Evolutionary conservation across 805 yeast genomes (phyloP), one percentile per base, ranked within the genome.

Genomic region (Citeromyces nyonsensis): DNA sequence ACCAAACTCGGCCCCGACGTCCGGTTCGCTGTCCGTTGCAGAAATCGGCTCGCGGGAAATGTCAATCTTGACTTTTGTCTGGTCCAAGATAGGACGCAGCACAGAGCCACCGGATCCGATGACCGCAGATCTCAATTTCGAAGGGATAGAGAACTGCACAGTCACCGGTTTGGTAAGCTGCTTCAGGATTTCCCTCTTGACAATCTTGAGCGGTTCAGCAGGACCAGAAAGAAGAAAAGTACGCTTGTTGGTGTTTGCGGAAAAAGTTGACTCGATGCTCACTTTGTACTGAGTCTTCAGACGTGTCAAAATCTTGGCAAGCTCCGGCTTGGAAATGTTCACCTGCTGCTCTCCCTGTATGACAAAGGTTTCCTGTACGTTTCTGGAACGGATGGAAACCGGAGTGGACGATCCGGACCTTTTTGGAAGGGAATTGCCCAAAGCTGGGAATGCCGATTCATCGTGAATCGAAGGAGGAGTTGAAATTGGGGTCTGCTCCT

Each of bases 101-200:
- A 65, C 77, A 44, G 66, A 69, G 50, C 97, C 97, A 50, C 77
- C 81, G 29, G 86, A 66, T 37, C 97, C 97, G 55, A 86, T 86
- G 36, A 86, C 70, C 32, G 70, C 67, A 6, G 93, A 67, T 54
- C 91, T 70, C 36, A 82, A 65, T 42, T 69, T 70, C 10, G 86
- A 69, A 24, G 97, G 96, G 33, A 86, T 69, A 22, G 63, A 50
- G 48, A 86, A 69, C 22, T 61, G 54, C 31, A 70, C 56, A 5
- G 56, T 57, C 35, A 78, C 70, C 34, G 93, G 93, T 51, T 75
- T 78, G 26, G 93, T 76, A 49, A 88, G 64, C 43, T 71, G 77
- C 47, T 73, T 75, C 38, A 81, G 66, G 36, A 88, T 65, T 40
- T 79, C 81, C 40, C 83, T 68, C 52, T 76, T 78, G 36, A 93